These are phyloP conservation scores for Arthrobotrys musiformis DNA, from an alignment of 2,329 filamentous ascomycete species.

Conservation along the genomic window DNA sequence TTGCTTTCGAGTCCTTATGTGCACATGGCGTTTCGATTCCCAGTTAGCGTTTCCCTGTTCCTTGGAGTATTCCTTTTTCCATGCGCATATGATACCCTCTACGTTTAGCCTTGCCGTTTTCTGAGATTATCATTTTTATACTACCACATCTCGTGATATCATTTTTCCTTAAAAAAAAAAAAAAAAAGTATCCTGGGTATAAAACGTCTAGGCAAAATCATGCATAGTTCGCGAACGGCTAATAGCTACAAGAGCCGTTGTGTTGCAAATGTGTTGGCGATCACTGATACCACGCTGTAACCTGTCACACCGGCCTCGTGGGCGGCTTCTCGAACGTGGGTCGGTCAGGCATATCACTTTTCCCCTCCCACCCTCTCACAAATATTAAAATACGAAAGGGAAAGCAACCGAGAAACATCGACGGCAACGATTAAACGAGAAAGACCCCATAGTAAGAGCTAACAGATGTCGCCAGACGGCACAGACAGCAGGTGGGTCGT, in stretches of 20 bases:
- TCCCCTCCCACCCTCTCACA: not conserved
- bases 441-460: not conserved
- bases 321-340: not conserved
- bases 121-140: not conserved
- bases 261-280: not conserved
- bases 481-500: not conserved
- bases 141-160: not conserved
- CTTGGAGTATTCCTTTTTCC: not conserved
- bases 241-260: too few species aligned
- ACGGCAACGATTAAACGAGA: not conserved
- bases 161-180: too few species aligned
- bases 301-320: conserved; percentile 4
- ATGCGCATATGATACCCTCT: conserved; percentile 15
- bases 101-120: not conserved
- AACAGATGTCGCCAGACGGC: not conserved
- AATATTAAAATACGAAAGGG: too few species aligned
- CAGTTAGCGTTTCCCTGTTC: not conserved
- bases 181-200: too few species aligned
- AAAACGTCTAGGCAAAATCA: too few species aligned
- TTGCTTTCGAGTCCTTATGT: not conserved
- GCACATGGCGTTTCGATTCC: too few species aligned
- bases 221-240: too few species aligned
- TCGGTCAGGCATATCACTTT: not conserved
- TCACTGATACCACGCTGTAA: not conserved
- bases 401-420: not conserved